Conservation (phyloP, 225 moss, liverwort and hornwort species). For the Sphagnum tenellum region DNA sequence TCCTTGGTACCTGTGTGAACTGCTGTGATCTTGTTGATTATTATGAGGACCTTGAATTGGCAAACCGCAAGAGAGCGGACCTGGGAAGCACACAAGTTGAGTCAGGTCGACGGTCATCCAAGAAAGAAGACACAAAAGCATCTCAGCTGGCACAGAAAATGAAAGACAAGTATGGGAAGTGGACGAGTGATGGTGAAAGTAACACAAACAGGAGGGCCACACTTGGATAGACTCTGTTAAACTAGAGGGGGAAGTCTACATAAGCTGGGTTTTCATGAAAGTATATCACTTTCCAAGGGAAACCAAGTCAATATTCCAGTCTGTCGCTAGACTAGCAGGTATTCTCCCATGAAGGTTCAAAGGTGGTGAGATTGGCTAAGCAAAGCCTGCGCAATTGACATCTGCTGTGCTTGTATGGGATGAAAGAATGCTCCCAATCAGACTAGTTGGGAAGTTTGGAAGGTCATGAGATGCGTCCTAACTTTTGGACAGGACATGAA, state of each 20-base stretch:
- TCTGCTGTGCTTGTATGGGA: too few relatives aligned
- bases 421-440: too few relatives aligned
- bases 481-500: too few relatives aligned
- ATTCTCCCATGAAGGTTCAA: too few relatives aligned
- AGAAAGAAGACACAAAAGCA: constrained; percentile 33
- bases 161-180: constrained; percentile 57
- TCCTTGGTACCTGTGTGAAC: constrained; percentile 37
- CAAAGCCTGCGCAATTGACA: too few relatives aligned
- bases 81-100: constrained; percentile 20
- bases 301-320: not conserved
- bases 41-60: constrained; percentile 57
- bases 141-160: constrained; percentile 39
- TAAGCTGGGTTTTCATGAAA: not conserved
- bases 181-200: constrained; percentile 9
- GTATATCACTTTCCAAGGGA: not conserved
- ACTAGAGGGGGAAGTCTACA: constrained; percentile 15
- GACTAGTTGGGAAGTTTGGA: too few relatives aligned
- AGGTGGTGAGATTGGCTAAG: too few relatives aligned
- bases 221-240: too few relatives aligned
- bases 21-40: constrained; percentile 61
- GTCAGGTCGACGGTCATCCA: constrained; percentile 33
- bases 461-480: too few relatives aligned
- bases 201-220: too few relatives aligned
- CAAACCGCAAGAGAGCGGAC: constrained; percentile 25
- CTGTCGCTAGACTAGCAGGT: too few relatives aligned